These are phyloP conservation scores for Glomus cerebriforme DNA, from an alignment of 192 early-diverging fungal species.

Conservation along the genomic window DNA sequence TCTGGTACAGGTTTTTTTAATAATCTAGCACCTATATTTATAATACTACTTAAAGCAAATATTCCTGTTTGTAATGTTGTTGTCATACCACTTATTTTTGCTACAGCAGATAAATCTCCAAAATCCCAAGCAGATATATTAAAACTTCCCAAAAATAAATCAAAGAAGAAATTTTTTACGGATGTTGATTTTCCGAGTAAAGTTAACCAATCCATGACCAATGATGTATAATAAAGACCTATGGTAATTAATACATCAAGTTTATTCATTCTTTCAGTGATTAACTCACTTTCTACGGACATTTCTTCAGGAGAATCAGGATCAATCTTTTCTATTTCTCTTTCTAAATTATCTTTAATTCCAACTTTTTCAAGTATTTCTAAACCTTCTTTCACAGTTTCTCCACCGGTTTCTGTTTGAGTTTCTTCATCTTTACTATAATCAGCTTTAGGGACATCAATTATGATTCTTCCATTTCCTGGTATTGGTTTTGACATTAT, in stretches of 20 bases:
- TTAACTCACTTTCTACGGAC: not conserved
- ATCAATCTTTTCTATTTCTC: not conserved
- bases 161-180: not conserved
- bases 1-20: not conserved
- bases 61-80: conserved; percentile 2
- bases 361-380: not conserved
- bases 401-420: not conserved
- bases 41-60: not conserved
- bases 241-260: conserved; percentile 4
- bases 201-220: conserved; percentile 20
- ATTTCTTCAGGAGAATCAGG: conserved; percentile 12
- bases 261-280: conserved; percentile 8
- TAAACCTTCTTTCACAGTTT: not conserved
- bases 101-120: not conserved
- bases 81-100: conserved; percentile 8
- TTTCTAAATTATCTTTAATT: not conserved
- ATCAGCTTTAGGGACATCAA: not conserved
- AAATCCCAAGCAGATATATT: not conserved
- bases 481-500: not conserved
- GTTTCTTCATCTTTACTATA: not conserved
- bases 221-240: conserved; percentile 13
- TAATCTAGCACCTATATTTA: not conserved
- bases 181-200: not conserved
- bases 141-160: conserved; percentile 8
- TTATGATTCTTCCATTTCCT: not conserved